A percentile compares a stretch with the other conserved stretches of the same genome.
These are phyloP conservation scores for Zopfia rhizophila DNA, from an alignment of 2,329 filamentous ascomycete species.

Conservation along the genomic window DNA sequence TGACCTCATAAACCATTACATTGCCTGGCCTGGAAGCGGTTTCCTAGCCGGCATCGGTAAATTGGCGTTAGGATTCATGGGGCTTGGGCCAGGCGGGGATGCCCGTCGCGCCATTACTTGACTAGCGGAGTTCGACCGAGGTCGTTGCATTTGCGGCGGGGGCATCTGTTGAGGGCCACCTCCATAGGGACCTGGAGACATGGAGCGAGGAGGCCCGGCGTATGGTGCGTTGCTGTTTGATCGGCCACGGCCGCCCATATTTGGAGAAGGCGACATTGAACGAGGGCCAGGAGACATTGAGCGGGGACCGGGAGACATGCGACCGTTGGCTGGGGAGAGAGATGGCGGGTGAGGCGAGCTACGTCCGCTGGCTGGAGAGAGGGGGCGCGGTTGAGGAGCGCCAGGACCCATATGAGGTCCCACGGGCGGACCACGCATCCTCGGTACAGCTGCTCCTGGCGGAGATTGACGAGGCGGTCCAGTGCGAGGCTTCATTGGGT, in stretches of 20 bases:
- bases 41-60: conserved; percentile 53
- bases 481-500: conserved; percentile 86
- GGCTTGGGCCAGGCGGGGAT: conserved; percentile 47
- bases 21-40: conserved; percentile 59
- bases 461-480: conserved; percentile 64
- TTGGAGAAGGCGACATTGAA: conserved; percentile 31
- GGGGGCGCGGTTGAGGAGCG: conserved; percentile 46
- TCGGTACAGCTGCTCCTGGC: conserved; percentile 49
- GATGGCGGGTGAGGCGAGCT: conserved; percentile 59
- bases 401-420: conserved; percentile 45
- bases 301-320: conserved; percentile 38
- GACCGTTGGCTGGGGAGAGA: conserved; percentile 53
- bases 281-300: conserved; percentile 21
- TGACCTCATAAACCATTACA: too few species aligned
- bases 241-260: conserved; percentile 36
- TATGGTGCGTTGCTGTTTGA: conserved; percentile 53
- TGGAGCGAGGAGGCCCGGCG: conserved; percentile 46
- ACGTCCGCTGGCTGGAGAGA: conserved; percentile 60
- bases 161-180: conserved; percentile 42
- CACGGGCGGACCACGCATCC: conserved; percentile 44
- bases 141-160: conserved; percentile 45
- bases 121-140: conserved; percentile 51
- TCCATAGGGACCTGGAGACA: conserved; percentile 53
- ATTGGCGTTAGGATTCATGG: conserved; percentile 46
- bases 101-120: conserved; percentile 41